A percentile compares a stretch with the other conserved stretches of the same genome.
Evolutionary conservation across 2,329 filamentous ascomycete genomes (phyloP).

Genomic region (Coleophoma cylindrospora): DNA sequence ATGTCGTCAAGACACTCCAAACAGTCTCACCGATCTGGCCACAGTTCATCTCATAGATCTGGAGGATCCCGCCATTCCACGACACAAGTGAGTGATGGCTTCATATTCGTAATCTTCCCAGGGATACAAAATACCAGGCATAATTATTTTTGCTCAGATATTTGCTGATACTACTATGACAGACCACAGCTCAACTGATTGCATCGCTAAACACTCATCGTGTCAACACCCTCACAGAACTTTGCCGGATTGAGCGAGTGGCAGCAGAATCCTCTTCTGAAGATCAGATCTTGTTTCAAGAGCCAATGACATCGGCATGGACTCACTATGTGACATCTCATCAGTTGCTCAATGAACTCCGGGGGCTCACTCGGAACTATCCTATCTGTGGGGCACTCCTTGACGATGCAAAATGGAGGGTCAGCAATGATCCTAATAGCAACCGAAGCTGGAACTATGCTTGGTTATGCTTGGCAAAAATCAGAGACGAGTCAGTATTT

Average conservation of each 20-base stretch:
- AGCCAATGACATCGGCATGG: slow-evolving; percentile 68
- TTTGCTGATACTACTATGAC: slow-evolving; percentile 7
- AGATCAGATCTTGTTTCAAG: slow-evolving; percentile 54
- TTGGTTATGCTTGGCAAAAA: slow-evolving; percentile 66
- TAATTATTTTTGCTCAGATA: not conserved
- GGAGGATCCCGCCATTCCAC: slow-evolving; percentile 13
- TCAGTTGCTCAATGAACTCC: slow-evolving; percentile 65
- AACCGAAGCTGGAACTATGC: slow-evolving; percentile 72
- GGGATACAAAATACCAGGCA: too few relatives aligned
- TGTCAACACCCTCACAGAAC: slow-evolving; percentile 69
- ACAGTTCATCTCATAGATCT: slow-evolving; percentile 9
- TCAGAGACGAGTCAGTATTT: slow-evolving; percentile 54
- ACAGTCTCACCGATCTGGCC: slow-evolving; percentile 11
- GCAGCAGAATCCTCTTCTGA: slow-evolving; percentile 53
- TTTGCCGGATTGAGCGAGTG: slow-evolving; percentile 65
- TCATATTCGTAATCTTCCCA: slow-evolving; percentile 21
- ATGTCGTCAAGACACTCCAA: slow-evolving; percentile 16
- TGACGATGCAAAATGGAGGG: slow-evolving; percentile 59
- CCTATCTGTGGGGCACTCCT: slow-evolving; percentile 62
- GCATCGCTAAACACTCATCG: slow-evolving; percentile 59
- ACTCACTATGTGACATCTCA: slow-evolving; percentile 66
- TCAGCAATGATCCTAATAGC: slow-evolving; percentile 58
- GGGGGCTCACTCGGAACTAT: slow-evolving; percentile 61
- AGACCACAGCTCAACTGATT: slow-evolving; percentile 45
- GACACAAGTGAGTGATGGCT: slow-evolving; percentile 24